These are phyloP conservation scores for Mucor velutinosus DNA, from an alignment of 371 early-diverging fungal genomes.

Conservation along the genomic window DNA sequence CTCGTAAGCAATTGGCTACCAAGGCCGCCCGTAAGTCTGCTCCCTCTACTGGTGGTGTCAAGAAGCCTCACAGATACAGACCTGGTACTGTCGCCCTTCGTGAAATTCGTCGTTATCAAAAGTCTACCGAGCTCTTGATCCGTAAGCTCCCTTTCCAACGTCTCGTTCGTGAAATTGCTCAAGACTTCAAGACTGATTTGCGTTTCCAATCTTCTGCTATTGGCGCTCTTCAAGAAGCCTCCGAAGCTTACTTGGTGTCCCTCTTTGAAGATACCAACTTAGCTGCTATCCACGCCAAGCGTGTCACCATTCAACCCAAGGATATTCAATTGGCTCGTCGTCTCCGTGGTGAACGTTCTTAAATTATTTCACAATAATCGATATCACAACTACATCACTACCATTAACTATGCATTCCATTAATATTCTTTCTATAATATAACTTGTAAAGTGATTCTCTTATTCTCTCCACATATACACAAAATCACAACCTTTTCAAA, in stretches of 20 bases:
- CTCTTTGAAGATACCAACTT: constrained; percentile 78
- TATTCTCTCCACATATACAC: constrained; percentile 1
- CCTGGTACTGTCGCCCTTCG: constrained; percentile 92
- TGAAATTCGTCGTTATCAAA: constrained; percentile 98
- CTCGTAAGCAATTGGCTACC: constrained; percentile 97
- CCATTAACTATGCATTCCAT: constrained; percentile 1
- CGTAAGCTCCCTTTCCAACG: constrained; percentile 99
- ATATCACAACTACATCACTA: constrained; percentile 66
- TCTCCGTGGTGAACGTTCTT: constrained; percentile 63
- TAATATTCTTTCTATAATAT: constrained; percentile 1
- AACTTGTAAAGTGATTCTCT: neutral
- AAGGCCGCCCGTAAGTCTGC: constrained; percentile 81
- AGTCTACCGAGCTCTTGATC: no score
- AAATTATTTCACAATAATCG: constrained; percentile 87
- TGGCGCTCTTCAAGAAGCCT: constrained; percentile 98
- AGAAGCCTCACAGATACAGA: constrained; percentile 89
- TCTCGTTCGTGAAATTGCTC: constrained; percentile 95
- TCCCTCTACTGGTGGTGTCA: constrained; percentile 61
- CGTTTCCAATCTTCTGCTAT: constrained; percentile 98
- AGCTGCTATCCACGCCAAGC: constrained; percentile 95
- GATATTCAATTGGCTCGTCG: constrained; percentile 92
- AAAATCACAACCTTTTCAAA: neutral
- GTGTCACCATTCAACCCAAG: constrained; percentile 95
- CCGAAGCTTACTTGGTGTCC: constrained; percentile 93
- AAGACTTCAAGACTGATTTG: constrained; percentile 97